Evolutionary conservation across 2,329 filamentous ascomycete species (phyloP), one percentile per base, ranked within the genome.

Genomic region (Ophiosphaerella herpotricha): DNA sequence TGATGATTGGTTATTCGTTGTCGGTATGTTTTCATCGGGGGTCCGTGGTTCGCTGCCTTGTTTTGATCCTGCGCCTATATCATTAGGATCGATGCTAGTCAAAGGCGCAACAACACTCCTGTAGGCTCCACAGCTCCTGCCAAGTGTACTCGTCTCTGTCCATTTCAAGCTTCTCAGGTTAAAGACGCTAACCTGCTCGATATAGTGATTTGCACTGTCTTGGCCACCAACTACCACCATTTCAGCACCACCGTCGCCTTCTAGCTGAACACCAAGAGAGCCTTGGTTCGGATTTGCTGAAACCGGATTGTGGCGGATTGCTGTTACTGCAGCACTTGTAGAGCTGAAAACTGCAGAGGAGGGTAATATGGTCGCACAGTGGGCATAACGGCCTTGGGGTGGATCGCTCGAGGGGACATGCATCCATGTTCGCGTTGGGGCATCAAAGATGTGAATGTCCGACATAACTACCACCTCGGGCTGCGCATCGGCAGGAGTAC

Each of bases 171-270:
- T 97, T 41, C 94, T 85, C 23, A 99, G 79, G 66, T 99, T 99
- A 79, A 99, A 99, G 2, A 99, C 91, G 70, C 91, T 97, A 57
- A 99, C 95, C 74, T 99, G 91, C 74, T 99, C 93, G 60, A 99
- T 99, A 69, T 99, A 99, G 72, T 96, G 92, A 72, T 99, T 99
- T n/a, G 88, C 88, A 46, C 90, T 94, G 68, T 99, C 94, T 73
- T 99, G 94, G 0, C 94, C 94, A 52, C 94, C 94, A 7, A 97
- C 92, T 12, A 99, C 88, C 5, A 99, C 84, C 93, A 99, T 97
- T 72, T 99, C 93, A 1, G 94, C 91, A 29, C 94, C 94, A 13
- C 94, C 94, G 16, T 85, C 85, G 0, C 94, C 93, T 72, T 99
- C 92, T 52, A 97, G 86, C 55, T 89, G 88, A 50, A 96, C 87